Percentiles rank a stretch among this genome's conserved stretches.
These are phyloP conservation scores for Lithospermum erythrorhizon DNA, from an alignment of 257 asterid species.

Conservation along the genomic window DNA sequence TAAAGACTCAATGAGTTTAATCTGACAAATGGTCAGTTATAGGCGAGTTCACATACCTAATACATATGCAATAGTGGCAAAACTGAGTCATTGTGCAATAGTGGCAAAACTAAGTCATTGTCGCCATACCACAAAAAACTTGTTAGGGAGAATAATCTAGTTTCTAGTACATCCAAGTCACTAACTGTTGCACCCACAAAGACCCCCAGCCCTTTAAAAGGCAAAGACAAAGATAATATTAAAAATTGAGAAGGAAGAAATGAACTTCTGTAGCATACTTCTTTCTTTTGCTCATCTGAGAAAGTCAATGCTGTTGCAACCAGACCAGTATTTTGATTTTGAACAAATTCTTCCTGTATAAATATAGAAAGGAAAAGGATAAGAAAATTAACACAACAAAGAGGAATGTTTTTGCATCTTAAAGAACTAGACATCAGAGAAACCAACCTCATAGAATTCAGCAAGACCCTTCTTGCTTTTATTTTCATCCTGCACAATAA, in stretches of 20 bases:
- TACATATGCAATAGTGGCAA: too few relatives aligned
- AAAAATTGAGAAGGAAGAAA: constrained; percentile 6
- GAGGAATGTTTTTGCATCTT: neutral
- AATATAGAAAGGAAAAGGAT: neutral
- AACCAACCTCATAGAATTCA: constrained; percentile 79
- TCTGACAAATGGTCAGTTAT: too few relatives aligned
- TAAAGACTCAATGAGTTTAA: too few relatives aligned
- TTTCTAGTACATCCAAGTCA: too few relatives aligned
- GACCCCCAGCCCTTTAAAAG: neutral
- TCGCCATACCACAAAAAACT: too few relatives aligned
- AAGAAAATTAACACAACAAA: constrained; percentile 1
- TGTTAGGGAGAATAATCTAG: too few relatives aligned
- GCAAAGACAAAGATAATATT: neutral
- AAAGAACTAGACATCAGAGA: constrained; percentile 2
- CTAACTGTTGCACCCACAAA: neutral
- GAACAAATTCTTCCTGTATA: constrained; percentile 85
- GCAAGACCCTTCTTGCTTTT: constrained; percentile 95
- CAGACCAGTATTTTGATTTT: constrained; percentile 90
- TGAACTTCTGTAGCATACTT: constrained; percentile 30
- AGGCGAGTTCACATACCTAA: too few relatives aligned
- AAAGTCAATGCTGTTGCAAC: constrained; percentile 59
- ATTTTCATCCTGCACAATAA: constrained; percentile 64
- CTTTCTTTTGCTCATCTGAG: constrained; percentile 91
- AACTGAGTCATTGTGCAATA: too few relatives aligned
- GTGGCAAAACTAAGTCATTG: too few relatives aligned